Conservation (phyloP, 805 yeast species). For the Naumovozyma dairenensis region DNA sequence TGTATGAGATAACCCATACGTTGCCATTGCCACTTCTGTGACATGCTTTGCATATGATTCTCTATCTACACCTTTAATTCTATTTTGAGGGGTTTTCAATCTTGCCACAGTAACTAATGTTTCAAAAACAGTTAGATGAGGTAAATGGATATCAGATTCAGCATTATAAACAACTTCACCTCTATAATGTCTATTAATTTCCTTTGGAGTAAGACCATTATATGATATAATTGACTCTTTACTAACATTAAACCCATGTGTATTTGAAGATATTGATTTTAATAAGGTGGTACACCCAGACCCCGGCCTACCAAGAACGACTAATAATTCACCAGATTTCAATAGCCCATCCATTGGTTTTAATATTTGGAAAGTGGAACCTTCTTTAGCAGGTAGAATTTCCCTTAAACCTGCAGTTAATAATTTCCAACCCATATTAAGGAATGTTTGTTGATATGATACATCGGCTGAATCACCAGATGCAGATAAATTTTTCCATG, state of each 20-base stretch:
- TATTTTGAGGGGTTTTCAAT: conserved; percentile 51
- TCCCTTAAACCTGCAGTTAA: conserved; percentile 36
- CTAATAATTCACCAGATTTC: conserved; percentile 55
- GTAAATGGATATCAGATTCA: conserved; percentile 59
- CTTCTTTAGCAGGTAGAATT: conserved; percentile 18
- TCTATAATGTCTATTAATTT: conserved; percentile 43
- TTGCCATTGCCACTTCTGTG: conserved; percentile 43
- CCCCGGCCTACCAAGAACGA: conserved; percentile 68
- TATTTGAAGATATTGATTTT: conserved; percentile 48
- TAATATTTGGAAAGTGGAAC: conserved; percentile 38
- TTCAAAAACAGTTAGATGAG: conserved; percentile 56
- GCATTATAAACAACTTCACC: conserved; percentile 68
- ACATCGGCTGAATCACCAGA: conserved; percentile 59
- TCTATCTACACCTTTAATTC: conserved; percentile 52
- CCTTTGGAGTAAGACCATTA: conserved; percentile 45
- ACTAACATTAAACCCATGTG: conserved; percentile 48
- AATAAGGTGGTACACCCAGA: conserved; percentile 67
- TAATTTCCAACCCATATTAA: conserved; percentile 40
- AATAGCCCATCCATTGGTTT: conserved; percentile 59
- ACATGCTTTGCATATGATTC: conserved; percentile 44
- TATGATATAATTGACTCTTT: conserved; percentile 39
- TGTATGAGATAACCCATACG: conserved; percentile 53
- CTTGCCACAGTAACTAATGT: conserved; percentile 56
- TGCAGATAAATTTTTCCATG: conserved; percentile 49
- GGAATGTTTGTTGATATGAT: conserved; percentile 53